Percentiles rank a stretch among this genome's conserved stretches.
Conservation (phyloP, 1,284 basidiomycete species). For the Dichomitus squalens region DNA sequence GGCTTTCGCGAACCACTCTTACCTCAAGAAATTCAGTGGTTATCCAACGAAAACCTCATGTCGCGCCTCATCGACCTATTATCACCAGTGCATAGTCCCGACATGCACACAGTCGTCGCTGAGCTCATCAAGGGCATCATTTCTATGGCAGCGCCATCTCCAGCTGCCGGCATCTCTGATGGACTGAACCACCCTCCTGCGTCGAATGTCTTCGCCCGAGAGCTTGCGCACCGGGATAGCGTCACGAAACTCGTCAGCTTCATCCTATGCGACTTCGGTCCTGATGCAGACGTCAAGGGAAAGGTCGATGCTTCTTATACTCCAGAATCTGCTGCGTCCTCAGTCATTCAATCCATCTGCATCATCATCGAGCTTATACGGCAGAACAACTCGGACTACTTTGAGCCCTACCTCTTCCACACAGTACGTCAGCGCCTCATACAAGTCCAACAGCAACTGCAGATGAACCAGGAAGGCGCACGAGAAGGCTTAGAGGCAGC, state of each 20-base stretch:
- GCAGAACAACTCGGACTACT: constrained; percentile 99
- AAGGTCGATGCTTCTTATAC: constrained; percentile 29
- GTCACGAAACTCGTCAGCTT: constrained; percentile 77
- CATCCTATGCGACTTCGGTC: constrained; percentile 74
- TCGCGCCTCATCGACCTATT: constrained; percentile 82
- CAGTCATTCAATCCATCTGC: constrained; percentile 86
- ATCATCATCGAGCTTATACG: constrained; percentile 96
- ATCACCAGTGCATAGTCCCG: constrained; percentile 76
- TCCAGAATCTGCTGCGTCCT: constrained; percentile 81
- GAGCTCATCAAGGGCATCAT: constrained; percentile 96
- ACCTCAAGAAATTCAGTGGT: constrained; percentile 65
- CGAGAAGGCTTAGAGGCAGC: constrained; percentile 76
- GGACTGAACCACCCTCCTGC: constrained; percentile 68
- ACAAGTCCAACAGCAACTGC: constrained; percentile 69
- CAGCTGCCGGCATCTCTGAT: constrained; percentile 69
- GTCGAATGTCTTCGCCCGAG: constrained; percentile 87
- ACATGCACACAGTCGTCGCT: constrained; percentile 86
- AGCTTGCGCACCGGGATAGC: constrained; percentile 81
- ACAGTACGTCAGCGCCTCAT: constrained; percentile 91
- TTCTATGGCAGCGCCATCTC: constrained; percentile 90
- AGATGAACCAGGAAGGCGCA: constrained; percentile 56
- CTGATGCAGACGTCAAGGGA: constrained; percentile 10
- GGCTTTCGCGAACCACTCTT: constrained; percentile 34
- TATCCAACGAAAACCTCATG: constrained; percentile 86
- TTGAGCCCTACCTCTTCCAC: constrained; percentile 98